Evolutionary conservation across 345 rosid species (phyloP).

Genomic region (Reutealis trisperma): DNA sequence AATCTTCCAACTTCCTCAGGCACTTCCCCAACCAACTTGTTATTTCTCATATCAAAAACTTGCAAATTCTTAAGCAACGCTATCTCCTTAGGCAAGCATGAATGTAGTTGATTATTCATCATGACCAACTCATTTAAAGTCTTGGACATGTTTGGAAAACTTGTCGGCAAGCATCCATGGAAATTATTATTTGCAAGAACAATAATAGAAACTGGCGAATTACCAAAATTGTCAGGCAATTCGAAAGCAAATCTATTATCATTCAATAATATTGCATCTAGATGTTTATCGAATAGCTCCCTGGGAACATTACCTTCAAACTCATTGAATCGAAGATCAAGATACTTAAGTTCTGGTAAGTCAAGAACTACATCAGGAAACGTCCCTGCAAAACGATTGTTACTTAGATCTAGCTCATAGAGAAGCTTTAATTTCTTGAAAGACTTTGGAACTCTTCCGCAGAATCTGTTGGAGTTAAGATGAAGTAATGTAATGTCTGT

Average conservation of each 20-base stretch:
- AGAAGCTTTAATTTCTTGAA: slow-evolving; percentile 32
- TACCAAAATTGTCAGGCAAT: slow-evolving; percentile 70
- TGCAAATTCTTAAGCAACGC: slow-evolving; percentile 55
- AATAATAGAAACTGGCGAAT: slow-evolving; percentile 69
- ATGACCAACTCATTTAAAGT: slow-evolving; percentile 66
- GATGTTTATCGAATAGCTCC: slow-evolving; percentile 62
- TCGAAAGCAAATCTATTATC: slow-evolving; percentile 61
- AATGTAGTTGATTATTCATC: slow-evolving; percentile 56
- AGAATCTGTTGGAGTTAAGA: slow-evolving; percentile 78
- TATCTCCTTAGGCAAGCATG: slow-evolving; percentile 64
- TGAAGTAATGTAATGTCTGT: slow-evolving; percentile 65
- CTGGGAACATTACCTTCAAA: slow-evolving; percentile 72
- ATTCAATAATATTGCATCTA: slow-evolving; percentile 77
- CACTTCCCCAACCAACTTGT: slow-evolving; percentile 56
- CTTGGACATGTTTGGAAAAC: slow-evolving; percentile 63
- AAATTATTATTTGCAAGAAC: slow-evolving; percentile 66
- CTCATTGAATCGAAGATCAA: slow-evolving; percentile 85
- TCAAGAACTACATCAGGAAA: slow-evolving; percentile 65
- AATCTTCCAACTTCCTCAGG: slow-evolving; percentile 52
- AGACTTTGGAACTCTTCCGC: slow-evolving; percentile 57
- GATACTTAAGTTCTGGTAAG: slow-evolving; percentile 59
- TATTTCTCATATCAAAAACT: slow-evolving; percentile 65
- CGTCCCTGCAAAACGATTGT: slow-evolving; percentile 42
- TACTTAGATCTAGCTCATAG: slow-evolving; percentile 32
- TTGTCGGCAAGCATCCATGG: slow-evolving; percentile 69